Percentiles rank a stretch among this genome's conserved stretches.
Conservation (phyloP, 2,329 filamentous ascomycete genomes). For the Stachybotrys chlorohalonatus region DNA sequence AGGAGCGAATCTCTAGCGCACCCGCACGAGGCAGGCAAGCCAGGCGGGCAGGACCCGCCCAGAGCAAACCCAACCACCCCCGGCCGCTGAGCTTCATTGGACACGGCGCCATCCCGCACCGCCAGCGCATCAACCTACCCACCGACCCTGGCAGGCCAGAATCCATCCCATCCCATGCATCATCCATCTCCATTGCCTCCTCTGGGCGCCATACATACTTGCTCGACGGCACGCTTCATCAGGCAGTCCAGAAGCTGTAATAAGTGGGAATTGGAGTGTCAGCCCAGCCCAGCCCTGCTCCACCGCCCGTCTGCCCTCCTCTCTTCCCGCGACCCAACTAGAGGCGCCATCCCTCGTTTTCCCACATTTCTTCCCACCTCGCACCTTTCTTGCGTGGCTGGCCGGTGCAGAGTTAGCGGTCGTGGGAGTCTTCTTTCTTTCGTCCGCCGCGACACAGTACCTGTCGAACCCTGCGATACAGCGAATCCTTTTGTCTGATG, state of each 20-base stretch:
- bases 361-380: not conserved
- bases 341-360: not conserved
- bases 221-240: not conserved
- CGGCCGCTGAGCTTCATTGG: constrained; percentile 22
- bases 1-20: not conserved
- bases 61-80: constrained; percentile 9
- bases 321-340: not conserved
- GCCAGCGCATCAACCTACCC: constrained; percentile 26
- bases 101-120: constrained; percentile 21
- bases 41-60: not conserved
- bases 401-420: not conserved
- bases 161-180: too few species aligned
- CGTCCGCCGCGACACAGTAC: too few species aligned
- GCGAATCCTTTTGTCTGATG: not conserved
- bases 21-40: not conserved
- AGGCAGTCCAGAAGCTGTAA: not conserved
- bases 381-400: not conserved
- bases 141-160: not conserved
- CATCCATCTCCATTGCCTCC: too few species aligned
- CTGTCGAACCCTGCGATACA: too few species aligned
- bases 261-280: too few species aligned
- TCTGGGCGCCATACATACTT: too few species aligned
- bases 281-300: constrained; percentile 6
- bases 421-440: not conserved
- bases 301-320: not conserved